A percentile compares a stretch with the other conserved stretches of the same genome.
These are phyloP conservation scores for Backusella sp. DNA, from an alignment of 192 early-diverging fungal species.

Conservation along the genomic window DNA sequence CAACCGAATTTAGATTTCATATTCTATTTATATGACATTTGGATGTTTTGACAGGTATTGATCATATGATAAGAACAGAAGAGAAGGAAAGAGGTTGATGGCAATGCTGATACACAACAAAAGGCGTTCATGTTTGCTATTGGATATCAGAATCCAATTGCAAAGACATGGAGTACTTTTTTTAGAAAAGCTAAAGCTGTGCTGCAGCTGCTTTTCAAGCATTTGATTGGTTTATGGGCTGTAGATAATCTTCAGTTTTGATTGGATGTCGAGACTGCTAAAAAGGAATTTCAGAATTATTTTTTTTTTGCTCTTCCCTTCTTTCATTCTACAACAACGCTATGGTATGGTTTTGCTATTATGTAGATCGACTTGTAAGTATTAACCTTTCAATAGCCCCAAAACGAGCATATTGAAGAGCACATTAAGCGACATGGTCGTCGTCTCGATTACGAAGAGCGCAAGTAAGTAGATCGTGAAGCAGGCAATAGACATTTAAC, in stretches of 20 bases:
- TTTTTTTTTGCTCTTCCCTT: conserved; percentile 5
- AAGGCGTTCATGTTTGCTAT: no score
- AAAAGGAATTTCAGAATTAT: neutral
- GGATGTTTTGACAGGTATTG: no score
- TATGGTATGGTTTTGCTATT: neutral
- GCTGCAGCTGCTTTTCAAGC: neutral
- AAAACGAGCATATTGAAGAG: conserved; percentile 99
- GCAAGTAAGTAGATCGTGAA: conserved; percentile 59
- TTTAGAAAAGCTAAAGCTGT: neutral
- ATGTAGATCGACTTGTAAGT: neutral
- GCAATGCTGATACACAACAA: no score
- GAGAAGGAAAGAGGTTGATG: no score
- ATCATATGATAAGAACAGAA: no score
- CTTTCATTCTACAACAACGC: neutral
- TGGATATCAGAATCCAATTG: no score
- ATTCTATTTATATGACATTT: no score
- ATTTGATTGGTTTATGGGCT: neutral
- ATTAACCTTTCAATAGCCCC: conserved; percentile 43
- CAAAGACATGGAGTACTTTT: no score
- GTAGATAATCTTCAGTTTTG: neutral
- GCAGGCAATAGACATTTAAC: neutral
- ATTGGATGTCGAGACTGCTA: neutral
- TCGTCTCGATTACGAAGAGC: conserved; percentile 91
- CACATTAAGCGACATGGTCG: conserved; percentile 96
- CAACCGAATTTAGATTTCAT: no score